Evolutionary conservation across 805 yeast species (phyloP), one percentile per base, ranked within the genome.

Genomic region (Metschnikowia arizonensis): DNA sequence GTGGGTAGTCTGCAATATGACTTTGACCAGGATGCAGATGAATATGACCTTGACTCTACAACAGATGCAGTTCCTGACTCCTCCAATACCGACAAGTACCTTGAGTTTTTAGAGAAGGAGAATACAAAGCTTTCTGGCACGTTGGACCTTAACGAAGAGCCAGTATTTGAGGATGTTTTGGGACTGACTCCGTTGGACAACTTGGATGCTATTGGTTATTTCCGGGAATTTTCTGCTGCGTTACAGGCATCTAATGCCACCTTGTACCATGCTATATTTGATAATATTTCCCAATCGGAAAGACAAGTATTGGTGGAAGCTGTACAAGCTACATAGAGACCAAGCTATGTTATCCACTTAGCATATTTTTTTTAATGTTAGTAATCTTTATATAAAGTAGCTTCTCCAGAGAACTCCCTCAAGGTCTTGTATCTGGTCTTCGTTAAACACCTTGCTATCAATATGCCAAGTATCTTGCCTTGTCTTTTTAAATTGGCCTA

Each of bases 391-490:
- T 7, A 91, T 88, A 63, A 88, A 90, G 60, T 93, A 91, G 60
- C 95, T 87, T 62, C 86, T 85, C 86, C 96, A 85, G 23, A 90
- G 65, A 3, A 91, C 97, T 33, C 99, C 99, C 62, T 91, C 99
- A 36, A 91, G 68, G 60, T 88, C 96, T 59, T 88, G 93, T 41
- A 89, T 70, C 63, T 91, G 95, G 4, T 83, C 87, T 40, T 76
- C 79, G 7, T 82, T 79, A 62, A 91, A 93, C 11, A 77, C 79
- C 53, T 73, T 73, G 49, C 85, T 77, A 61, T 91, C 99, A 48
- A 88, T 78, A 57, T 87, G 95, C 99, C 99, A 91, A 0, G 97
- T 88, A 57, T 91, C 99, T 47, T 90, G 95, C 53, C 98, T 78
- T 5, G 88, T 81, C 68, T 89, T 89, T 62, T 90, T 91, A 68